These are phyloP conservation scores for Bauhinia variegata DNA, from an alignment of 306 rosid species.

Conservation along the genomic window DNA sequence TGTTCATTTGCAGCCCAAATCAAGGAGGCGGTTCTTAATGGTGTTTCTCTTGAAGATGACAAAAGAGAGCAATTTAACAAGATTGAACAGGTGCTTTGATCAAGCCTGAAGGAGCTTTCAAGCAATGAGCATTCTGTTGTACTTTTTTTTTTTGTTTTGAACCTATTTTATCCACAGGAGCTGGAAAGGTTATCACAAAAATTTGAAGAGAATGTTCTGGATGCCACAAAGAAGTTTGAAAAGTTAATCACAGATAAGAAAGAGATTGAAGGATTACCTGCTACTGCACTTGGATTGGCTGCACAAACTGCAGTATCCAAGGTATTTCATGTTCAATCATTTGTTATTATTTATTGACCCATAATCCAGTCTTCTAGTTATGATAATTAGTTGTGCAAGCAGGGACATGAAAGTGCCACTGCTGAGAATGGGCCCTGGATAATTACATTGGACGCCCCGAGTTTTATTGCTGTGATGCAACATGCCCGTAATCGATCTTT, in stretches of 20 bases:
- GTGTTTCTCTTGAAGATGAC: conserved; percentile 93
- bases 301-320: conserved; percentile 91
- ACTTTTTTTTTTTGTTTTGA: neutral
- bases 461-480: conserved; percentile 87
- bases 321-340: conserved; percentile 50
- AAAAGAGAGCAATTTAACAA: conserved; percentile 80
- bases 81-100: conserved; percentile 74
- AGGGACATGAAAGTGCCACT: conserved; percentile 93
- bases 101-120: conserved; percentile 4
- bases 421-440: conserved; percentile 95
- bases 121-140: neutral
- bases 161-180: conserved; percentile 58
- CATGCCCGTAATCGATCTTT: conserved; percentile 81
- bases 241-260: conserved; percentile 78
- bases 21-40: conserved; percentile 89
- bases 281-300: conserved; percentile 96
- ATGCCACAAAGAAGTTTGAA: conserved; percentile 95
- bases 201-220: conserved; percentile 86
- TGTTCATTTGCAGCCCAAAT: conserved; percentile 68
- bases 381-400: conserved; percentile 31
- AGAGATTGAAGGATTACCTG: conserved; percentile 86
- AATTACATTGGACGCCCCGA: conserved; percentile 87
- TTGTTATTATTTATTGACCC: conserved; percentile 31
- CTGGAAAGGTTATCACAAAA: conserved; percentile 76
- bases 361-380: neutral